Percentiles rank a stretch among this genome's conserved stretches.
Conservation (phyloP, 2,329 filamentous ascomycete species). For the Furcasterigmium sp. region DNA sequence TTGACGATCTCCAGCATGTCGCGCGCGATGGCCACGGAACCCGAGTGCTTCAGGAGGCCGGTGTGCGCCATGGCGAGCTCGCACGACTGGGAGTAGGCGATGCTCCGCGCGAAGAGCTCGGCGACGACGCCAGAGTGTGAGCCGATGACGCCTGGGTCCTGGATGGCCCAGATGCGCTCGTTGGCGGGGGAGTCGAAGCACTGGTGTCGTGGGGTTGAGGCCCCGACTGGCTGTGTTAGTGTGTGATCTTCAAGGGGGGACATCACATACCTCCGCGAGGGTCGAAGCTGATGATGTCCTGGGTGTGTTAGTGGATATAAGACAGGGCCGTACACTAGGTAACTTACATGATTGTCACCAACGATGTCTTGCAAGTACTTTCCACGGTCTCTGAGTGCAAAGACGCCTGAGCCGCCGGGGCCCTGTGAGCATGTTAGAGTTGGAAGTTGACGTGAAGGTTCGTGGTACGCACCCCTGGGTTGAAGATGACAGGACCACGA, state of each 20-base stretch:
- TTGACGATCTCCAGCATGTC: slow-evolving; percentile 43
- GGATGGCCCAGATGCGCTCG: slow-evolving; percentile 35
- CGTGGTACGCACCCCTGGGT: slow-evolving; percentile 22
- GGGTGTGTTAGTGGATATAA: neutral
- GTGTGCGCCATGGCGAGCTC: slow-evolving; percentile 29
- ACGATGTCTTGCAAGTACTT: slow-evolving; percentile 35
- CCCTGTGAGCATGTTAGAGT: slow-evolving; percentile 24
- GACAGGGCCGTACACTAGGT: too few species aligned
- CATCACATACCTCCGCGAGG: slow-evolving; percentile 35
- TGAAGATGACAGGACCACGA: slow-evolving; percentile 26
- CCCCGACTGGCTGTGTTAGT: slow-evolving; percentile 27
- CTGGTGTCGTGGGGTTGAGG: slow-evolving; percentile 43
- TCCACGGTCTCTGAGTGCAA: slow-evolving; percentile 23
- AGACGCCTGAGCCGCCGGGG: slow-evolving; percentile 42
- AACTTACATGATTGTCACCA: slow-evolving; percentile 37
- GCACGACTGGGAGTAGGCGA: slow-evolving; percentile 36
- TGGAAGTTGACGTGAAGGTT: neutral
- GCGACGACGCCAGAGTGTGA: slow-evolving; percentile 39
- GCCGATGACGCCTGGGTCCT: slow-evolving; percentile 39
- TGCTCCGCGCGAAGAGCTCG: slow-evolving; percentile 36
- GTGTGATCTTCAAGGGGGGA: neutral
- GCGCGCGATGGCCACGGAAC: slow-evolving; percentile 38
- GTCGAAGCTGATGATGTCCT: slow-evolving; percentile 47
- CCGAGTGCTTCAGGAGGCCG: slow-evolving; percentile 32
- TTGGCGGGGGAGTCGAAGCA: slow-evolving; percentile 42